phyloP scores from a whole-genome alignment of 192 early-diverging fungal species.

The Mycoemilia scoparia region DNA sequence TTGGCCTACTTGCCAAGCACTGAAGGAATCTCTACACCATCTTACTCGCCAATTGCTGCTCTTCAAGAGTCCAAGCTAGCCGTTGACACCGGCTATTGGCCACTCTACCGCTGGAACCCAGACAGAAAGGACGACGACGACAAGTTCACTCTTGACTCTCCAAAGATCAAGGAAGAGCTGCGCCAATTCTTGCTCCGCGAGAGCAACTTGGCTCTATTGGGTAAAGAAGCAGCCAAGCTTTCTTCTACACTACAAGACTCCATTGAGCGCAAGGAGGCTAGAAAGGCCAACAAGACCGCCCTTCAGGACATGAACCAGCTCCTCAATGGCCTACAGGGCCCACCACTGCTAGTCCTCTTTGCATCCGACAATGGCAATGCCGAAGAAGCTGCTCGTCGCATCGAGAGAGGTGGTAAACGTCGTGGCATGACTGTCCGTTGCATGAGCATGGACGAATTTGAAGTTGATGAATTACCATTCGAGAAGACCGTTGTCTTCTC shows the following conservation, averaged over 20 bases:
- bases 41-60: conserved; percentile 42
- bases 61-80: conserved; percentile 80
- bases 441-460: conserved; percentile 66
- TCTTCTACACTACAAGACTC: conserved; percentile 32
- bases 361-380: conserved; percentile 85
- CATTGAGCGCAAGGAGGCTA: conserved; percentile 37
- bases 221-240: conserved; percentile 43
- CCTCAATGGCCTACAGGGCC: conserved; percentile 52
- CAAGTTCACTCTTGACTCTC: conserved; percentile 50
- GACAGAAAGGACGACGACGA: conserved; percentile 26
- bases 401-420: conserved; percentile 67
- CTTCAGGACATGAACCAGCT: conserved; percentile 49
- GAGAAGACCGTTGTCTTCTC: conserved; percentile 66
- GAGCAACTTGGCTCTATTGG: conserved; percentile 62
- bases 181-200: conserved; percentile 68
- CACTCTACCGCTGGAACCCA: conserved; percentile 91
- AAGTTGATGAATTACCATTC: conserved; percentile 55
- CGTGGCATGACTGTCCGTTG: conserved; percentile 60
- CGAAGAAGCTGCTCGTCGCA: conserved; percentile 61
- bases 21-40: conserved; percentile 22
- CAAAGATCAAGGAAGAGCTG: conserved; percentile 45
- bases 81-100: conserved; percentile 81
- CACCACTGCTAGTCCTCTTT: conserved; percentile 69
- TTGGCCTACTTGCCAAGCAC: conserved; percentile 67
- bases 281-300: conserved; percentile 38